Conservation (phyloP, 1,284 basidiomycete species). For the Trichosporon coremiiforme region DNA sequence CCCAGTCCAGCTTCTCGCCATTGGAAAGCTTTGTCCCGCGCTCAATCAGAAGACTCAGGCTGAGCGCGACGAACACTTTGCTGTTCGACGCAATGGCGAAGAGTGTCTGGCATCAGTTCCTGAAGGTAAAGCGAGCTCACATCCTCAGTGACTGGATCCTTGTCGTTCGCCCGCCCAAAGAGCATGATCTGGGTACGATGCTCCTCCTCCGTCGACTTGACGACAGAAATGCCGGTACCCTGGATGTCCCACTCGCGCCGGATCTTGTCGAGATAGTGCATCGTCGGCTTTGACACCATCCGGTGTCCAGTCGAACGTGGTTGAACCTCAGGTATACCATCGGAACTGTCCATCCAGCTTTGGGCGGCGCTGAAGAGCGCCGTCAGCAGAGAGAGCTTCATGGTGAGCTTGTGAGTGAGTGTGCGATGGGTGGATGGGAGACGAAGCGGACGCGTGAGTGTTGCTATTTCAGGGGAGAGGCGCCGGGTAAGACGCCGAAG, state of each 20-base stretch:
- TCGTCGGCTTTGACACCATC: neutral
- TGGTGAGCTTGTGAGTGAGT: neutral
- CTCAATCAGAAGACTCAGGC: conserved; percentile 57
- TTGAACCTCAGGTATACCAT: neutral
- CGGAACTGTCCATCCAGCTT: neutral
- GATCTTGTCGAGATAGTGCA: conserved; percentile 12
- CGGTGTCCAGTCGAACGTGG: neutral
- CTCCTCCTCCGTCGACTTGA: neutral
- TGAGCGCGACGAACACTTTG: conserved; percentile 58
- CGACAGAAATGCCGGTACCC: neutral
- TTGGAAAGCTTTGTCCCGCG: conserved; percentile 55
- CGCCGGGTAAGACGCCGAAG: neutral
- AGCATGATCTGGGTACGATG: conserved; percentile 4
- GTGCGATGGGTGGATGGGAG: neutral
- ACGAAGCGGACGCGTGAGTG: neutral
- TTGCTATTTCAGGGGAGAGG: neutral
- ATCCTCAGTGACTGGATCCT: neutral
- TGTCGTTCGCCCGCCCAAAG: neutral
- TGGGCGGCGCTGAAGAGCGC: neutral
- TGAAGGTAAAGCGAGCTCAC: neutral
- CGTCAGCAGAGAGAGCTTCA: neutral
- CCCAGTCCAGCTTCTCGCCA: conserved; percentile 43
- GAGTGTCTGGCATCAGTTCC: conserved; percentile 48
- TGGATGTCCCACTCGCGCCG: conserved; percentile 15
- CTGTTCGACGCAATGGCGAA: conserved; percentile 60